phyloP scores from a whole-genome alignment of 140 eudicot species.

The Cichorium intybus region DNA sequence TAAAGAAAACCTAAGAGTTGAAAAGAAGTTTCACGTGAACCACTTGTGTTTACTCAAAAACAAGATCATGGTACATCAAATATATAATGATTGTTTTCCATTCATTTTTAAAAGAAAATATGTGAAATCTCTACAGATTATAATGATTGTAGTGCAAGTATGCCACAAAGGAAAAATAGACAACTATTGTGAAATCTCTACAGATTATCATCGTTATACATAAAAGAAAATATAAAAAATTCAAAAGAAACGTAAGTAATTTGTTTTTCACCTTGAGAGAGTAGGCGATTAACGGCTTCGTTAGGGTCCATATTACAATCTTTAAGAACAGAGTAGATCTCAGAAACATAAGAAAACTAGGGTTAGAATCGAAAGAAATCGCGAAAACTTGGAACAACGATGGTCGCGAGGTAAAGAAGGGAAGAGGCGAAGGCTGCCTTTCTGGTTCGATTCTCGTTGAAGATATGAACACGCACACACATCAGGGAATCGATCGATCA shows the following conservation, averaged over 20 bases:
- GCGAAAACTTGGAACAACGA: too few species aligned
- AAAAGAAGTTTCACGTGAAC: conserved; percentile 7
- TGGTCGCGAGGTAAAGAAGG: too few species aligned
- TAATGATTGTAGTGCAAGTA: background rate
- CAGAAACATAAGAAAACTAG: too few species aligned
- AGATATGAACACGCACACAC: too few species aligned
- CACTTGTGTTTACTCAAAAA: background rate
- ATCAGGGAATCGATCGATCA: too few species aligned
- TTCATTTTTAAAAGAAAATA: too few species aligned
- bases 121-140: background rate
- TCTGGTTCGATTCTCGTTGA: too few species aligned
- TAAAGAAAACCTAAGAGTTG: too few species aligned
- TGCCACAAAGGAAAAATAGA: background rate
- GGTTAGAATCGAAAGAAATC: too few species aligned
- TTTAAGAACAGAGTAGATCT: conserved; percentile 80
- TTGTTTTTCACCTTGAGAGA: conserved; percentile 58
- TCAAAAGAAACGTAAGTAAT: background rate
- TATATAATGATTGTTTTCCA: background rate
- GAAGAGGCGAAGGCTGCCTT: too few species aligned
- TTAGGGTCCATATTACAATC: conserved; percentile 98
- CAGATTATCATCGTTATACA: background rate
- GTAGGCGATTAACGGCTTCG: conserved; percentile 82
- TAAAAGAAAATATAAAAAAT: background rate
- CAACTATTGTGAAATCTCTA: too few species aligned
- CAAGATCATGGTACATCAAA: background rate